Base-by-base conservation (phyloP, 164 flowering plant species). In the Santalum album region DNA sequence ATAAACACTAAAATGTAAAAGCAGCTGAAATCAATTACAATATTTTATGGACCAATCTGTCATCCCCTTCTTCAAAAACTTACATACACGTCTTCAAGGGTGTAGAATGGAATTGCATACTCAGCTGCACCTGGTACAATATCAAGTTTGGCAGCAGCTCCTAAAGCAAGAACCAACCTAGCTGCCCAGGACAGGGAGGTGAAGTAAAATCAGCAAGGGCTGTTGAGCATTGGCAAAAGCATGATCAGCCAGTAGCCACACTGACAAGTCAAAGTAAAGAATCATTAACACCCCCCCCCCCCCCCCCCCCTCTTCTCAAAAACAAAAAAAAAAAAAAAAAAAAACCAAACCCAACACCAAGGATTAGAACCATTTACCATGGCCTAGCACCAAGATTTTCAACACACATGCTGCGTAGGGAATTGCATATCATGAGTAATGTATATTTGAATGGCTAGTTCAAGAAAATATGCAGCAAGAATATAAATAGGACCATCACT, bases 161-260 rank as follows among this genome's bases (percentile, higher is more conserved):
- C 98, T 70, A 92, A 69, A 55, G 96, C 84, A 72, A 92, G 95
- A 76, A 92, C 98, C 94, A 92, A 78, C 98, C 98, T 92, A 89
- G 79, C 91, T 82, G 87, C 78, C 96, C 90, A 79, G 59, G 58
- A 65, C 21, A 53, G 65, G 55, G 55, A 54, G 54, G 3, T 3
- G 25, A 45, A 38, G 39, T 49, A 48, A 68, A 58, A 59, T 70
- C 60, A 72, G 61, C 51, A 49, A 23, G 25, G 20, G 47, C 47
- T 44, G n/a, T 23, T 2, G 27, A 55, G 36, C 4, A 19, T 25
- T 7, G 49, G 34, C n/a, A n/a, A 29, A 29, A 29, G 34, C 9
- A 29, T 29, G 34, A 29, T 9, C 6, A 29, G 9, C 6, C 4
- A 29, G 6, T 29, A n/a, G n/a, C n/a, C n/a, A n/a, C n/a, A n/a